Evolutionary conservation across 179 eudicot species (phyloP).

Genomic region (Beta corolliflora): DNA sequence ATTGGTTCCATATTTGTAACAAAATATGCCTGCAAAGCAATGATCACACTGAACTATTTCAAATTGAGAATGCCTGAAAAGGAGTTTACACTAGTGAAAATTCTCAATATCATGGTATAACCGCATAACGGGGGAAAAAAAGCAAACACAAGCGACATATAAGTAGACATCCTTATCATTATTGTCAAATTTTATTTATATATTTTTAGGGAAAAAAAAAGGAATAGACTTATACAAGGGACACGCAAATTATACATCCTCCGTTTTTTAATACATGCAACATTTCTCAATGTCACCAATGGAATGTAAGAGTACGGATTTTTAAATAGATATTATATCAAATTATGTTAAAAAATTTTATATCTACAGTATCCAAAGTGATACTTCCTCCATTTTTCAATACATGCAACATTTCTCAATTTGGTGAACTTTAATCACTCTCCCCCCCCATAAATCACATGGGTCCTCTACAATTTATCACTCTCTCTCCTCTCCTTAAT

Average conservation of each 20-base stretch:
- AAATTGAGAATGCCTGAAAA: background rate
- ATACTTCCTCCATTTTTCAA: background rate
- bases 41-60: constrained; percentile 13
- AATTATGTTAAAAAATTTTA: background rate
- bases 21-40: constrained; percentile 78
- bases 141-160: background rate
- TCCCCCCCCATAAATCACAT: too few species aligned
- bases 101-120: background rate
- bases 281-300: background rate
- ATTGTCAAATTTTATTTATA: background rate
- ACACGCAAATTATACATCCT: background rate
- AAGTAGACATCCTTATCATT: background rate
- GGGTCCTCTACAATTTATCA: too few species aligned
- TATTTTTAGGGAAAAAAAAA: too few species aligned
- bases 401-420: too few species aligned
- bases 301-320: constrained; percentile 7
- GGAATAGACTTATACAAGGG: background rate
- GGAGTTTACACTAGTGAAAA: background rate
- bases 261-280: too few species aligned
- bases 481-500: too few species aligned
- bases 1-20: constrained; percentile 93
- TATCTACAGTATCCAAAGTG: background rate
- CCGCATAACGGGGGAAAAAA: background rate
- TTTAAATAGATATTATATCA: background rate
- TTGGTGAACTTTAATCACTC: too few species aligned